Conservation (phyloP, 805 yeast species). For the Starmerella cellae region DNA sequence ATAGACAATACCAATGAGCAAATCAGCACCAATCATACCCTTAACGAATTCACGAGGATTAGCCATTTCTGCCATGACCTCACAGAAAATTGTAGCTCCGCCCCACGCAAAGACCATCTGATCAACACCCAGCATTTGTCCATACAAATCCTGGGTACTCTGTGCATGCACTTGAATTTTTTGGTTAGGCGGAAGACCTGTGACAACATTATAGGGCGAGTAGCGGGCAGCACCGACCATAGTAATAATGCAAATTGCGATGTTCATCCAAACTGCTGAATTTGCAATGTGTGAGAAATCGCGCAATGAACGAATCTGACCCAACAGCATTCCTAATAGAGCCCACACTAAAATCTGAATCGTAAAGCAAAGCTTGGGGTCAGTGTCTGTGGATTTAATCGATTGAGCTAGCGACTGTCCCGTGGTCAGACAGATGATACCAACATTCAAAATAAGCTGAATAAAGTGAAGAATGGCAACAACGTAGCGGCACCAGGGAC, state of each 20-base stretch:
- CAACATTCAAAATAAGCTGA: slow-evolving; percentile 35
- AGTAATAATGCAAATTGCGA: slow-evolving; percentile 33
- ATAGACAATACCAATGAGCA: slow-evolving; percentile 31
- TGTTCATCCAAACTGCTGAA: slow-evolving; percentile 37
- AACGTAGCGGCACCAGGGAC: slow-evolving; percentile 26
- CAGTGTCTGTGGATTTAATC: slow-evolving; percentile 11
- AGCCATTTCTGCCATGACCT: slow-evolving; percentile 37
- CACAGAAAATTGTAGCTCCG: slow-evolving; percentile 39
- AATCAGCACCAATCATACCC: slow-evolving; percentile 35
- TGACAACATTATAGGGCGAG: slow-evolving; percentile 4
- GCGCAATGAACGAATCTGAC: slow-evolving; percentile 32
- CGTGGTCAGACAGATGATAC: slow-evolving; percentile 31
- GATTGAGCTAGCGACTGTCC: slow-evolving; percentile 35
- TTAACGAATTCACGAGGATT: slow-evolving; percentile 39
- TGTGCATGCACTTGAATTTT: slow-evolving; percentile 1
- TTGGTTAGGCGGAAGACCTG: neutral
- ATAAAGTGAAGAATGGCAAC: slow-evolving; percentile 32
- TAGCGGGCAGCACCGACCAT: slow-evolving; percentile 32
- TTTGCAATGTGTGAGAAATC: slow-evolving; percentile 34
- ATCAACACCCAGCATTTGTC: slow-evolving; percentile 24
- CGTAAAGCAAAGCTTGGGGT: slow-evolving; percentile 29
- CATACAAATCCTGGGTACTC: slow-evolving; percentile 1
- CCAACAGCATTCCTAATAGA: slow-evolving; percentile 33
- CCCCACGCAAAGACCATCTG: slow-evolving; percentile 40
- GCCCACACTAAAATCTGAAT: slow-evolving; percentile 35